Evolutionary conservation across 257 asterid genomes (phyloP).

Genomic region (Solanum peruvianum): DNA sequence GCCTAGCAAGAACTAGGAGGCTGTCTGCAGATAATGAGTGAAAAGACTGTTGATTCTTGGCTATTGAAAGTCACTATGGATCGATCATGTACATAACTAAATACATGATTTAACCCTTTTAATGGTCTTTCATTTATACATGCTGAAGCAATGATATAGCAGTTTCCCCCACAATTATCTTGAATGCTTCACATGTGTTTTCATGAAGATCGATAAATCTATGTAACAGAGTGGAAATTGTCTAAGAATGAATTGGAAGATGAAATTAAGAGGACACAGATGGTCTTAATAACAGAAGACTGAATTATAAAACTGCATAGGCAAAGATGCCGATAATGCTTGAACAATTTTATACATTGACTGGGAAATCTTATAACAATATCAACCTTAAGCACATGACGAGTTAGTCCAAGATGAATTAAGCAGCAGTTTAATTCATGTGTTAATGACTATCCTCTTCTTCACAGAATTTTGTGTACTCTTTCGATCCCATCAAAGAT

Average conservation of each 20-base stretch:
- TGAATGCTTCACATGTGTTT: background rate
- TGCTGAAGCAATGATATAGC: background rate
- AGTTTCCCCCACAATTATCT: background rate
- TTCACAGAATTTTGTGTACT: conserved; percentile 79
- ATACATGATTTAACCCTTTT: background rate
- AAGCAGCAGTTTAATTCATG: background rate
- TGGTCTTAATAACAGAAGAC: background rate
- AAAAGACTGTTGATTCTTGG: background rate
- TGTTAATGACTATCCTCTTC: conserved; percentile 42
- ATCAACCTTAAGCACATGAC: background rate
- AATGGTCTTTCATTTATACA: background rate
- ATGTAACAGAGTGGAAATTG: background rate
- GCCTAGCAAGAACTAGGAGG: conserved; percentile 6
- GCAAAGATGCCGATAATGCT: background rate
- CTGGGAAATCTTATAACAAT: background rate
- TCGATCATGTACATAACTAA: background rate
- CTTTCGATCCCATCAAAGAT: conserved; percentile 52
- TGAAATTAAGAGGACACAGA: background rate
- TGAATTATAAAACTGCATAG: background rate
- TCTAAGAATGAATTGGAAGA: background rate
- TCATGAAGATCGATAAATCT: background rate
- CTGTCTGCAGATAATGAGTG: background rate
- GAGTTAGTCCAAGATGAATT: conserved; percentile 4
- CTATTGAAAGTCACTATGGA: background rate
- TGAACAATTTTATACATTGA: background rate